Conservation (phyloP, 371 early-diverging fungal species). For the Mycotypha africana region DNA sequence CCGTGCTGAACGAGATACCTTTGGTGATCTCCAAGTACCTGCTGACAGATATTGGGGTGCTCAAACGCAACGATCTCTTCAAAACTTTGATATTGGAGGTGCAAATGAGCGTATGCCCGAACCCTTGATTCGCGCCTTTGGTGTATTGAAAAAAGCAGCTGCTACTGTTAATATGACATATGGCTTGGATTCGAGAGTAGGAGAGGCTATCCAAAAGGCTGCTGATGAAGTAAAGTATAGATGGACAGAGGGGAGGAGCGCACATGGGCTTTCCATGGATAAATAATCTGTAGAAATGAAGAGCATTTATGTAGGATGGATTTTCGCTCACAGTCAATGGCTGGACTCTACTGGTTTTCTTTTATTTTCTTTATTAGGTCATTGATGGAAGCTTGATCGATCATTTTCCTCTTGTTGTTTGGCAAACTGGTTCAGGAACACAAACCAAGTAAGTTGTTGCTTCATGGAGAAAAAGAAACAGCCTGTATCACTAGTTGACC, state of each 20-base stretch:
- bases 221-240: constrained; percentile 53
- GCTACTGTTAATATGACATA: constrained; percentile 79
- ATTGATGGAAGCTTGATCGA: constrained; percentile 74
- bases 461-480: constrained; percentile 8
- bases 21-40: constrained; percentile 85
- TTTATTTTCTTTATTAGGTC: constrained; percentile 37
- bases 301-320: neutral
- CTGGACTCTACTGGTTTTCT: neutral
- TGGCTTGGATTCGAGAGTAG: constrained; percentile 60
- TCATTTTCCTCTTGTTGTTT: constrained; percentile 86
- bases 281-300: too few relatives aligned
- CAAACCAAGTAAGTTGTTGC: constrained; percentile 81
- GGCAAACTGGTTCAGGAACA: constrained; percentile 89
- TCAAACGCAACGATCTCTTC: constrained; percentile 78
- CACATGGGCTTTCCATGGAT: too few relatives aligned
- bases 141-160: constrained; percentile 83
- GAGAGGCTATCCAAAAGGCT: constrained; percentile 75
- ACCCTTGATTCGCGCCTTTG: constrained; percentile 81
- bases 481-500: neutral
- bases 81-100: constrained; percentile 88
- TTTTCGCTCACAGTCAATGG: neutral
- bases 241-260: neutral
- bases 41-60: constrained; percentile 86
- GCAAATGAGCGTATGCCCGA: constrained; percentile 78
- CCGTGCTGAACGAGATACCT: constrained; percentile 78